Evolutionary conservation across 345 rosid genomes (phyloP), one percentile per base, ranked within the genome.

Genomic region (Xanthoceras sorbifolium): DNA sequence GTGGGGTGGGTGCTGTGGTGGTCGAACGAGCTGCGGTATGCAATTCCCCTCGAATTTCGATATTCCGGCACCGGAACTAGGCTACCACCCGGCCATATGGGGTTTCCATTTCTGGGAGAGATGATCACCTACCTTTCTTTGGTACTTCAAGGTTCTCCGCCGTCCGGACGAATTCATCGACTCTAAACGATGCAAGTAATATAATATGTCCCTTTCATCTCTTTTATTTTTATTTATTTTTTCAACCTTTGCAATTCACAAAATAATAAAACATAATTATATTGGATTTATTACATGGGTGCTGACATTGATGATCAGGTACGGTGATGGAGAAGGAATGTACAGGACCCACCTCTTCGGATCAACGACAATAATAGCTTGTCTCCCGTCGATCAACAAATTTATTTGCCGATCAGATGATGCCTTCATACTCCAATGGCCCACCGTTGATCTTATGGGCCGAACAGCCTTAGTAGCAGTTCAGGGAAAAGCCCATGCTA

Each of bases 1-100:
- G 1, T 82, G 31, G 85, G 74, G 12, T 50, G 76, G 34, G 3
- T 78, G 22, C 4, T 69, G 40, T 78, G 86, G 91, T 80, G 81
- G 86, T 88, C 87, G 89, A 86, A 88, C 59, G 91, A 88, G 65
- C 7, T 82, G 0, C 63, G 87, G 73, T 79, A 79, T n/a, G 73
- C 71, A 1, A 0, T 15, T 3, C 86, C 87, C 0, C 54, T 76
- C 34, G 79, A 63, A 20, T 23, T 67, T 29, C 40, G 73, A 69
- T 62, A 69, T 20, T 34, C 52, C 10, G 50, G 82, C 4, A 57
- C 75, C 14, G 77, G 78, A 1, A 14, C 67, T 42, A 81, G 66
- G 79, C 72, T 84, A 6, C 88, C 81, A 4, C 82, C 84, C 0
- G 82, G 89, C 22, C 73, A 76, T 42, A 71, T 80, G 85, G 85